Conservation (phyloP, 139 green algal genomes). For the Zygnema cylindricum region DNA sequence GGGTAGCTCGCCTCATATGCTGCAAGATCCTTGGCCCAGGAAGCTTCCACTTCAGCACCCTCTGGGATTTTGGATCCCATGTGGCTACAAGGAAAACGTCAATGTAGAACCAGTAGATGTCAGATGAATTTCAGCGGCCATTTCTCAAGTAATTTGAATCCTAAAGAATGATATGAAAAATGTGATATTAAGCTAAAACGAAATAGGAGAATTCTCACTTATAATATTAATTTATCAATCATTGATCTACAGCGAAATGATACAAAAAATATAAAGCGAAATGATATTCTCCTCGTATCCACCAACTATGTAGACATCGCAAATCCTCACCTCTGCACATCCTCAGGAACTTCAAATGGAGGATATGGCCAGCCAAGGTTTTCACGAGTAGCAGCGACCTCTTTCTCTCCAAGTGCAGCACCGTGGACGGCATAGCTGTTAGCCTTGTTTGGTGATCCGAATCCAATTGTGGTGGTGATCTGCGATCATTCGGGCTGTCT, state of each 20-base stretch:
- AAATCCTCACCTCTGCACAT: conserved; percentile 70
- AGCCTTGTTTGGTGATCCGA: conserved; percentile 98
- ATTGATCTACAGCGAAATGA: too few relatives aligned
- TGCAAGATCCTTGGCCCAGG: conserved; percentile 78
- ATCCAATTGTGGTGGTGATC: conserved; percentile 95
- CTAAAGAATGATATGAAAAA: too few relatives aligned
- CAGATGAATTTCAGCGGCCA: too few relatives aligned
- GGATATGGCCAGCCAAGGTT: conserved; percentile 92
- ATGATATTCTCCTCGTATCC: too few relatives aligned
- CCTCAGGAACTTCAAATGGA: conserved; percentile 92
- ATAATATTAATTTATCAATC: too few relatives aligned
- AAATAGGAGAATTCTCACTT: too few relatives aligned
- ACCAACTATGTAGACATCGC: too few relatives aligned
- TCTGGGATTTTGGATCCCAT: conserved; percentile 52
- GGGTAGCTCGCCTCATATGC: conserved; percentile 81
- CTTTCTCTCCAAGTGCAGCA: conserved; percentile 89
- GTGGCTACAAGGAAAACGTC: conserved; percentile 41
- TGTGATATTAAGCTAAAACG: too few relatives aligned
- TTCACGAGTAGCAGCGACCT: conserved; percentile 91
- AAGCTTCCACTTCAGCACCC: conserved; percentile 74
- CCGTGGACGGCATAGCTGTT: conserved; percentile 97
- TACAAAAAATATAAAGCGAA: too few relatives aligned
- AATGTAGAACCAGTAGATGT: too few relatives aligned
- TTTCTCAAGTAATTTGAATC: too few relatives aligned
- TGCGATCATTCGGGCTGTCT: too few relatives aligned